Evolutionary conservation across 495 filamentous ascomycete species (phyloP).

Genomic region (Lindgomyces ingoldianus): DNA sequence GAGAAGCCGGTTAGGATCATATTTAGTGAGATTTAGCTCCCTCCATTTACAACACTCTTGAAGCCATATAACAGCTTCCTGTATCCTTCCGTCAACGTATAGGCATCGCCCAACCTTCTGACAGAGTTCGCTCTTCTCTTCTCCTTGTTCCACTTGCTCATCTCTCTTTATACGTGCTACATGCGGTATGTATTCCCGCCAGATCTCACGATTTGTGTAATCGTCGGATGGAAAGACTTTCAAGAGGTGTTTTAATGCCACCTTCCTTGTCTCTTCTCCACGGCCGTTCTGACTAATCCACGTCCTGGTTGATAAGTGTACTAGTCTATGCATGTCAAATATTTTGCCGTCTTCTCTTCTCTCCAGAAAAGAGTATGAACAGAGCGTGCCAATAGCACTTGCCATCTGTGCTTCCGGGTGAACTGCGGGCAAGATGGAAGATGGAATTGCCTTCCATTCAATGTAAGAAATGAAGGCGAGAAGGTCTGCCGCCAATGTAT

Average conservation of each 20-base stretch:
- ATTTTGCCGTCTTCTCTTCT: constrained; percentile 19
- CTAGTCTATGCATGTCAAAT: constrained; percentile 38
- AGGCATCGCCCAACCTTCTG: constrained; percentile 27
- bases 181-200: constrained; percentile 47
- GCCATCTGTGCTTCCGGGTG: constrained; percentile 32
- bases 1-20: constrained; percentile 39
- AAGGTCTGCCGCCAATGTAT: constrained; percentile 33
- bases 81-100: constrained; percentile 29
- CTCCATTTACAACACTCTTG: constrained; percentile 17
- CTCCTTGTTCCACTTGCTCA: not conserved
- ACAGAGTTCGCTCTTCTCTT: constrained; percentile 24
- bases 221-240: constrained; percentile 35
- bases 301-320: constrained; percentile 43
- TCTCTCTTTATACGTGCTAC: constrained; percentile 25
- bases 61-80: constrained; percentile 30
- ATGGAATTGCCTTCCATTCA: constrained; percentile 44
- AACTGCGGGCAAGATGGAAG: constrained; percentile 31
- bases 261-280: not conserved
- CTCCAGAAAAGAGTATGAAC: constrained; percentile 35
- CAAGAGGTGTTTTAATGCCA: constrained; percentile 25
- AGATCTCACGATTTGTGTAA: constrained; percentile 32
- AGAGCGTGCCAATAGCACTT: constrained; percentile 36
- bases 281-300: constrained; percentile 37
- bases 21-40: constrained; percentile 36
- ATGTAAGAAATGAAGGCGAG: constrained; percentile 39